Evolutionary conservation across 75 land plant species (phyloP).

Genomic region (Pinus albicaulis): DNA sequence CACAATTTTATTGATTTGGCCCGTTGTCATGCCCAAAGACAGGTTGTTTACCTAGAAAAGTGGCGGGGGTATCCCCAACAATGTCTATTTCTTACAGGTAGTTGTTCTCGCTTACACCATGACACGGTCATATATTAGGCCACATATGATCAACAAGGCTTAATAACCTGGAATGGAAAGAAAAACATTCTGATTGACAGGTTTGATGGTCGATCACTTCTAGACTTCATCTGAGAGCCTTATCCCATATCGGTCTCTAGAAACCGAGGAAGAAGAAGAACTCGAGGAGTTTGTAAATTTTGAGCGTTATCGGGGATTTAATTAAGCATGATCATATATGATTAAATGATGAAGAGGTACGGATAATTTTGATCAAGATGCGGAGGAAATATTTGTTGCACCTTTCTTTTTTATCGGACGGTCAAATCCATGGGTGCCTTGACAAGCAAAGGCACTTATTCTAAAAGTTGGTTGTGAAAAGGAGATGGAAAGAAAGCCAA

Average conservation of each 20-base stretch:
- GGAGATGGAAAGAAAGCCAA: too few relatives aligned
- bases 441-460: too few relatives aligned
- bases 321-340: slow-evolving; percentile 98
- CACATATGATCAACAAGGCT: too few relatives aligned
- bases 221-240: slow-evolving; percentile 90
- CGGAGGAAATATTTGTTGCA: too few relatives aligned
- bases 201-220: slow-evolving; percentile 98
- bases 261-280: slow-evolving; percentile 97
- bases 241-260: slow-evolving; percentile 32
- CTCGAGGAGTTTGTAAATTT: slow-evolving; percentile 98
- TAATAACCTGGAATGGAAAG: slow-evolving; percentile 97
- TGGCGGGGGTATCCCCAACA: slow-evolving; percentile 95
- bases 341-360: too few relatives aligned
- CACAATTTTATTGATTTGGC: slow-evolving; percentile 99
- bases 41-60: slow-evolving; percentile 87
- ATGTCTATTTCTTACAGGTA: slow-evolving; percentile 64
- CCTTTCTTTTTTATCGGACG: too few relatives aligned
- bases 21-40: slow-evolving; percentile 81
- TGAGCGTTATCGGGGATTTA: slow-evolving; percentile 99
- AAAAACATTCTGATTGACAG: slow-evolving; percentile 90
- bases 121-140: too few relatives aligned
- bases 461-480: too few relatives aligned
- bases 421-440: too few relatives aligned
- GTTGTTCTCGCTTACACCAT: slow-evolving; percentile 16
- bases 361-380: too few relatives aligned